Base-by-base conservation (phyloP, 495 filamentous ascomycete genomes). In the Penicillium coffeae region DNA sequence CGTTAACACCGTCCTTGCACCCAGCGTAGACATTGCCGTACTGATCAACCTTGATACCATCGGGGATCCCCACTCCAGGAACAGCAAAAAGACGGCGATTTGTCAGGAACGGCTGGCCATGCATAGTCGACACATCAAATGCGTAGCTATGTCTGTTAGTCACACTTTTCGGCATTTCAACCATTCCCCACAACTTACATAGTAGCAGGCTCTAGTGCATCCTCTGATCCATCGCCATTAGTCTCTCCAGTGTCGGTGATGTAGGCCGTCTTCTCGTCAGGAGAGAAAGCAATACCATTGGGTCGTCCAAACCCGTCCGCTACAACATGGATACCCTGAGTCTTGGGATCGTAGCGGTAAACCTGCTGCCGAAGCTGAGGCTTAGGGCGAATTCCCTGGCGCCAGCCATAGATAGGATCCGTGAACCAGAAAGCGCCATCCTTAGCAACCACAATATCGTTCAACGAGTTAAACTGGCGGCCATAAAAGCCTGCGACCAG, bases 11-110 rank as follows among this genome's bases (percentile, higher is more conserved):
- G 51, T 84, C 81, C 6, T 74, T 77, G 42, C 73, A 77, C 8
- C 77, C 82, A n/a, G 72, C 62, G 54, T 84, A 86, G 8, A 86
- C 75, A 47, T 84, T 82, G 2, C 81, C 82, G 14, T 73, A 62
- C 51, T 67, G 72, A 52, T 86, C 82, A 48, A 69, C 66, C 58
- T 85, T 83, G 48, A 86, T 64, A 6, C 79, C 82, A 51, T 87
- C 82, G 6, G 83, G 78, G 12, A 79, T 66, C 9, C 80, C 78
- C 0, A 64, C 62, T 10, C 70, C 67, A 6, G 74, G 68, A 54
- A 78, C 82, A 1, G 84, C 81, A 52, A 88, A 87, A 0, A 82
- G 64, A 25, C 81, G 73, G 22, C 69, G 69, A 45, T 80, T 80
- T 0, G 53, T 60, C 21, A 82, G 58, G 49, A 79, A 76, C 0